These are phyloP conservation scores for Blastocystis hominis DNA, from an alignment of 352 stramenopile genomes.

Conservation along the genomic window DNA sequence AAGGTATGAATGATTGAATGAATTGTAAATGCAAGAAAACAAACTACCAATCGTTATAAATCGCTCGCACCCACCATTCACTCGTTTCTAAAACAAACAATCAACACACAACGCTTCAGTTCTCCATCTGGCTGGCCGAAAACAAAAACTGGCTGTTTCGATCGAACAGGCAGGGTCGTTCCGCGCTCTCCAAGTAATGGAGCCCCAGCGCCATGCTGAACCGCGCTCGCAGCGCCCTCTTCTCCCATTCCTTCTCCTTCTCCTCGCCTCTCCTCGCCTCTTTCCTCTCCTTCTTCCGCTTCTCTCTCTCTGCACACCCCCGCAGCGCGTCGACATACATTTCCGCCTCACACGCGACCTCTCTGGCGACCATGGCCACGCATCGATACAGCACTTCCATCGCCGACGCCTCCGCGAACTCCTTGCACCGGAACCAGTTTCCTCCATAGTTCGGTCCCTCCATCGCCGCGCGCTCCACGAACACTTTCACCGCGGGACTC, in stretches of 20 bases:
- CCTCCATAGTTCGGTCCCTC: slow-evolving; percentile 79
- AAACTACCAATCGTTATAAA: no score
- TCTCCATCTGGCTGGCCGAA: neutral
- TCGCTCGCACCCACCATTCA: no score
- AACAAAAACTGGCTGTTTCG: neutral
- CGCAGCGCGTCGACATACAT: neutral
- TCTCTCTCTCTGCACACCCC: neutral
- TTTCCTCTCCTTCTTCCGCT: neutral
- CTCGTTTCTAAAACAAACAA: neutral
- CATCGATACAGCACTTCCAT: slow-evolving; percentile 25
- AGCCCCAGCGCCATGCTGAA: neutral
- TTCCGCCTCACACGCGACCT: neutral
- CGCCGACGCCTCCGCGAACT: neutral
- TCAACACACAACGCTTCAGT: neutral
- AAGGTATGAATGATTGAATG: no score
- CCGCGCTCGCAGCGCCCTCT: neutral
- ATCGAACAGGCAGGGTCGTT: neutral
- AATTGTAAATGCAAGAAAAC: no score
- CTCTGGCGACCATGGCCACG: neutral
- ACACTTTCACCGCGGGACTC: neutral
- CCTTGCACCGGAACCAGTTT: slow-evolving; percentile 73
- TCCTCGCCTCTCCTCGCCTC: no score
- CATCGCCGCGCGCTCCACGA: slow-evolving; percentile 66
- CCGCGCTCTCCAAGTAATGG: neutral
- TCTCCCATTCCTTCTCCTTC: no score